Percentiles rank a stretch among this genome's conserved stretches.
Conservation (phyloP, 495 filamentous ascomycete genomes). For the Amniculicola lignicola region DNA sequence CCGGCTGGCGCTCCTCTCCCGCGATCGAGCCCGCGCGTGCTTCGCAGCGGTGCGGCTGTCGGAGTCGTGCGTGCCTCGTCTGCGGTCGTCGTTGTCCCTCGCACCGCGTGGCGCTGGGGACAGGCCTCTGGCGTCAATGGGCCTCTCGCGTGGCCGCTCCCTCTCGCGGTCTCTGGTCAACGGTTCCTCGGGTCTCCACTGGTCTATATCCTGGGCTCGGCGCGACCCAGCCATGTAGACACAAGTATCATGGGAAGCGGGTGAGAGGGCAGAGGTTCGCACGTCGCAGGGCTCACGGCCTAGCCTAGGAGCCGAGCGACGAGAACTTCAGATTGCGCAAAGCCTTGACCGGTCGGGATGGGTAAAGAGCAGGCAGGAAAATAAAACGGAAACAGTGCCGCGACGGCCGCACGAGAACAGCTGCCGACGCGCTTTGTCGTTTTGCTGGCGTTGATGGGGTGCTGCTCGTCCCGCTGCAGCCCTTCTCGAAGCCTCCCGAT, state of each 20-base stretch:
- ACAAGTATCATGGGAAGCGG: conserved; percentile 31
- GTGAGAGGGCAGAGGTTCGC: conserved; percentile 30
- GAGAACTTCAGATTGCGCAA: conserved; percentile 2
- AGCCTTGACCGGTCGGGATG: conserved; percentile 11
- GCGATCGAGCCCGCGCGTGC: conserved; percentile 28
- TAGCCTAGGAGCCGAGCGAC: conserved; percentile 32
- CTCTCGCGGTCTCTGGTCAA: conserved; percentile 31
- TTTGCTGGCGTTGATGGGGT: conserved; percentile 11
- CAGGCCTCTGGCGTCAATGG: conserved; percentile 20
- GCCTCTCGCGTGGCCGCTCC: conserved; percentile 21
- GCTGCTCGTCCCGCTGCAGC: conserved; percentile 15
- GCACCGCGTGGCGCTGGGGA: conserved; percentile 34
- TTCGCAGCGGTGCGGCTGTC: conserved; percentile 23
- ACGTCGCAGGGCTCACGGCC: conserved; percentile 30
- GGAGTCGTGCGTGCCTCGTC: conserved; percentile 24
- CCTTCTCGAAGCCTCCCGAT: conserved; percentile 12
- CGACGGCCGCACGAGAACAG: neutral
- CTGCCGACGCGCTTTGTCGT: conserved; percentile 4
- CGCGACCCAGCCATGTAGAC: conserved; percentile 41
- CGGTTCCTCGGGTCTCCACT: conserved; percentile 39
- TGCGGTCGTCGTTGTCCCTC: conserved; percentile 32
- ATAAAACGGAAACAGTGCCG: conserved; percentile 9
- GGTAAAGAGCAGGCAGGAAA: conserved; percentile 8
- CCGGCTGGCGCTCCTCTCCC: conserved; percentile 28
- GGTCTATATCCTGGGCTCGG: conserved; percentile 36